phyloP scores from a whole-genome alignment of 1,139 yeast genomes.

The Lodderomyces theae region DNA sequence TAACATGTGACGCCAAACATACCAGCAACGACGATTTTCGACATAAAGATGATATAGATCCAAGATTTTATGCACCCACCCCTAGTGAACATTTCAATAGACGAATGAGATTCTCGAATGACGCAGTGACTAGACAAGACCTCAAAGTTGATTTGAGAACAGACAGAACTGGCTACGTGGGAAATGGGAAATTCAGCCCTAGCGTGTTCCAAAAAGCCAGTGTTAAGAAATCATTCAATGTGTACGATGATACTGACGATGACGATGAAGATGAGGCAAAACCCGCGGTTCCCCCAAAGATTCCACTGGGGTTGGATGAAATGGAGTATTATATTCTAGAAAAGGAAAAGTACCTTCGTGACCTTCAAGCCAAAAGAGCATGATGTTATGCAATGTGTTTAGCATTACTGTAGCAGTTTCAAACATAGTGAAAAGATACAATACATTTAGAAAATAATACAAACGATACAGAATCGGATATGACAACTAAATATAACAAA shows the following conservation, averaged over 20 bases:
- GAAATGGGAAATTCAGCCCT: constrained; percentile 44
- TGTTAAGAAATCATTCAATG: constrained; percentile 6
- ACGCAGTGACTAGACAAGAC: constrained; percentile 20
- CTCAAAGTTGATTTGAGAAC: constrained; percentile 26
- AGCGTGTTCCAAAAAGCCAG: constrained; percentile 34
- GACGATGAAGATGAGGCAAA: constrained; percentile 25
- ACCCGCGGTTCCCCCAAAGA: constrained; percentile 52
- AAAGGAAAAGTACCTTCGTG: constrained; percentile 40
- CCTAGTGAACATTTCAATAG: constrained; percentile 40
- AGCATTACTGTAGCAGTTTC: too few relatives aligned
- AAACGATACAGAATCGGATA: background rate
- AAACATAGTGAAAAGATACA: background rate
- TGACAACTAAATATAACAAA: too few relatives aligned
- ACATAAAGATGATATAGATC: constrained; percentile 40
- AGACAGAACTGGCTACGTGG: constrained; percentile 33
- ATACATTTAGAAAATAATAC: constrained; percentile 2
- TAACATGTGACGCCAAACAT: constrained; percentile 20
- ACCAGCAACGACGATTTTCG: constrained; percentile 19
- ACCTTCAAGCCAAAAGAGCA: constrained; percentile 40
- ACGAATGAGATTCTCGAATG: constrained; percentile 22
- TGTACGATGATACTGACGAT: constrained; percentile 16
- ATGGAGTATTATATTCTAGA: constrained; percentile 48
- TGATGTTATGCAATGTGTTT: too few relatives aligned
- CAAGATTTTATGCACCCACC: constrained; percentile 46
- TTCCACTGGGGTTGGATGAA: constrained; percentile 50